Evolutionary conservation across 192 early-diverging fungal species (phyloP).

Genomic region (Coemansia sp.): DNA sequence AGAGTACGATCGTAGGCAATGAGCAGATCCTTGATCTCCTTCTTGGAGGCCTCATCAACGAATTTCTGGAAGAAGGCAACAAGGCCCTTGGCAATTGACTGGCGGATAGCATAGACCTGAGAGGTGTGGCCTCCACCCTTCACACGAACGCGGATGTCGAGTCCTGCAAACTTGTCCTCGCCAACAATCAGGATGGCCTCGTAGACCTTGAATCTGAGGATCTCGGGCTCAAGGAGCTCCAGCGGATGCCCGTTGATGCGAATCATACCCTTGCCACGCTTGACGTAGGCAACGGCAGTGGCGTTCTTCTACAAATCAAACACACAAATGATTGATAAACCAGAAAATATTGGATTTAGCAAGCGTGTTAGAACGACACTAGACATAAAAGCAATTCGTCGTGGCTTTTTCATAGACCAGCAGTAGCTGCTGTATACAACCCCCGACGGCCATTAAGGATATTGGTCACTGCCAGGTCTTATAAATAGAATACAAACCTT

Average conservation of each 20-base stretch:
- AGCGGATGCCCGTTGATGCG: slow-evolving; percentile 97
- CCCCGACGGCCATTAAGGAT: neutral
- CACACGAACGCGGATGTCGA: slow-evolving; percentile 97
- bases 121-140: slow-evolving; percentile 97
- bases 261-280: slow-evolving; percentile 96
- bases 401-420: neutral
- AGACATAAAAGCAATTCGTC: neutral
- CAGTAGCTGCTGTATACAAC: neutral
- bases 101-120: slow-evolving; percentile 98
- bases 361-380: too few species aligned
- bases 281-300: slow-evolving; percentile 98
- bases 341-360: too few species aligned
- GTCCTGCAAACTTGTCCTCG: slow-evolving; percentile 93
- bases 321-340: neutral
- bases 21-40: slow-evolving; percentile 96
- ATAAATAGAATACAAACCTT: slow-evolving; percentile 26
- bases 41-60: slow-evolving; percentile 99
- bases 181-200: slow-evolving; percentile 96
- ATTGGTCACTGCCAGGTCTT: neutral
- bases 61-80: slow-evolving; percentile 99
- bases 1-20: slow-evolving; percentile 94
- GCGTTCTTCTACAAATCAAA: slow-evolving; percentile 84
- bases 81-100: slow-evolving; percentile 98
- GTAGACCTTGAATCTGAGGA: slow-evolving; percentile 97
- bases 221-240: slow-evolving; percentile 95